A percentile compares a stretch with the other conserved stretches of the same genome.
Evolutionary conservation across 768 basidiomycete genomes (phyloP).

Genomic region (Antrodiella citrinella): DNA sequence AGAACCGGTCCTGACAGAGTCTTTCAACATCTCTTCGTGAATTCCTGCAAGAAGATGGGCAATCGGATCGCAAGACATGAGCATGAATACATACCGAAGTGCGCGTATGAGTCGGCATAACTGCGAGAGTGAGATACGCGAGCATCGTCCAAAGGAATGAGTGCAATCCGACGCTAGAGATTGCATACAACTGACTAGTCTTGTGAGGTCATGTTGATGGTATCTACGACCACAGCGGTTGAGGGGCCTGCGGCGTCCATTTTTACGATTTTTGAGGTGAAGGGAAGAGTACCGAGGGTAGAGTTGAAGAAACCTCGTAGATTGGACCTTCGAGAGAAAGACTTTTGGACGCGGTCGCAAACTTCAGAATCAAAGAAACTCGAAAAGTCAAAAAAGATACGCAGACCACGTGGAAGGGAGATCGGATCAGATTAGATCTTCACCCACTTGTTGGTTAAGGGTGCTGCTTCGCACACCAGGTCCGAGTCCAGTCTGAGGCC

Average conservation of each 20-base stretch:
- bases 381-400: background rate
- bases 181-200: conserved; percentile 60
- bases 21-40: conserved; percentile 99
- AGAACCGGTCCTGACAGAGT: conserved; percentile 87
- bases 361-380: too few species aligned
- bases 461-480: too few species aligned
- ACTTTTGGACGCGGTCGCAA: too few species aligned
- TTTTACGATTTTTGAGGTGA: conserved; percentile 8
- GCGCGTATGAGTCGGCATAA: conserved; percentile 94
- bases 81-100: conserved; percentile 58
- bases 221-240: conserved; percentile 13
- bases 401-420: conserved; percentile 4
- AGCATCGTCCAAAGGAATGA: conserved; percentile 3
- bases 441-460: too few species aligned
- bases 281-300: background rate
- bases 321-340: too few species aligned
- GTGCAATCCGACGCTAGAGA: conserved; percentile 14
- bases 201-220: conserved; percentile 58
- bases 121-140: conserved; percentile 30
- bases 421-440: conserved; percentile 12
- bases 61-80: background rate
- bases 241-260: conserved; percentile 24
- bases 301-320: too few species aligned
- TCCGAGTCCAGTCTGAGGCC: too few species aligned
- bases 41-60: conserved; percentile 50